Evolutionary conservation across 2,329 filamentous ascomycete genomes (phyloP).

Genomic region (Epichloe baconii): DNA sequence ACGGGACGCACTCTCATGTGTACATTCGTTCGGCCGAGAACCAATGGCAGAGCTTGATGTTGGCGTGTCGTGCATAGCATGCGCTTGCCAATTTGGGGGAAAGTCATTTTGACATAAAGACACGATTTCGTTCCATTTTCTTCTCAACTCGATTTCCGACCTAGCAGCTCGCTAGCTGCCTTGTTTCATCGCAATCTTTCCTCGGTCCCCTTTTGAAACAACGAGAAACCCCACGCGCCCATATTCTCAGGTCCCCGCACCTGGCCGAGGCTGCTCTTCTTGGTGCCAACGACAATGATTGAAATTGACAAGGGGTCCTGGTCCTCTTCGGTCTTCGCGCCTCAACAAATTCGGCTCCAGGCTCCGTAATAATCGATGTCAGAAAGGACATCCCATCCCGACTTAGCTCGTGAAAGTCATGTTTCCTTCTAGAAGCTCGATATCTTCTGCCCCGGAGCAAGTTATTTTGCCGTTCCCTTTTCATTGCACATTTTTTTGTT

Average conservation of each 20-base stretch:
- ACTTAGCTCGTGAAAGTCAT: slow-evolving; percentile 4
- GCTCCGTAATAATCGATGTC: too few relatives aligned
- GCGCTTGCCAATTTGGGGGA: neutral
- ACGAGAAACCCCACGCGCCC: neutral
- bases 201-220: too few relatives aligned
- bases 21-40: neutral
- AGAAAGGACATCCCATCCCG: slow-evolving; percentile 12
- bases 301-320: neutral
- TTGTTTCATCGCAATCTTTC: too few relatives aligned
- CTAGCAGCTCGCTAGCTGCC: too few relatives aligned
- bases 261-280: neutral
- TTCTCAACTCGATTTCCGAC: too few relatives aligned
- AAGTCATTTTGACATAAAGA: too few relatives aligned
- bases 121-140: too few relatives aligned
- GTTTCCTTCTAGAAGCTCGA: neutral
- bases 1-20: neutral
- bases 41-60: neutral
- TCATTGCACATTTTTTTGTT: too few relatives aligned
- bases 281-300: neutral
- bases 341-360: slow-evolving; percentile 6
- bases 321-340: neutral
- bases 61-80: neutral
- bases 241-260: neutral
- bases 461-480: too few relatives aligned
- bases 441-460: too few relatives aligned